Base-by-base conservation (phyloP, 108 stramenopile genomes). In the Skeletonema menzelii region DNA sequence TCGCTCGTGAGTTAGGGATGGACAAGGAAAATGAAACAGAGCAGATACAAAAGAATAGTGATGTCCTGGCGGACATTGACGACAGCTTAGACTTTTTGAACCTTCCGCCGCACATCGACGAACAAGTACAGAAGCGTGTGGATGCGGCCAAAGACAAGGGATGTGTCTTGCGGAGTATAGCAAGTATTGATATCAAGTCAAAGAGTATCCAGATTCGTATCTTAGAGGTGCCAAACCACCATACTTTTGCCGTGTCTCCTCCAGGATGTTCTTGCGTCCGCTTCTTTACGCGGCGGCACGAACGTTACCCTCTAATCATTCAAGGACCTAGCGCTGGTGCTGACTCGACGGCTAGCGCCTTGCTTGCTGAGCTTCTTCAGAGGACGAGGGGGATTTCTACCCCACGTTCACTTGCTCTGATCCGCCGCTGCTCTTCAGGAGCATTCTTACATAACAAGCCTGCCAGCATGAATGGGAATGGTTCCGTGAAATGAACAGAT, bases 261-360 rank as follows among this genome's bases (percentile, higher is more conserved):
- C 91, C 91, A 1, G 84, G 78, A 24, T 77, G 79, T 70, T 85
- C 77, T 32, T 82, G 77, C 34, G 84, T 91, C 28, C 82, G 91
- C 12, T 91, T 91, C 72, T 91, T 91, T 38, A 91, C 91, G 11
- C 69, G 83, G 35, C 73, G 88, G 13, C 85, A 88, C 65, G 66
- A 75, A 58, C 66, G 65, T 11, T 88, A 87, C 61, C 91, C 91
- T 24, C 75, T 92, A 49, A 82, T 89, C 14, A 72, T 92, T 37
- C 85, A 86, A 27, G 91, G 91, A 15, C 91, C 88, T n/a, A 69
- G 83, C 10, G 85, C 87, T 24, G 91, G 91, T 42, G 86, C 82
- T 22, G 91, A 89, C 65, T 86, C 83, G 28, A 92, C 91, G 6
- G 88, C 91, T 10, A 87, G 85, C 59, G 91, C 88, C 5, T 63